Conservation (phyloP, 768 basidiomycete genomes). For the Boletus sp. region DNA sequence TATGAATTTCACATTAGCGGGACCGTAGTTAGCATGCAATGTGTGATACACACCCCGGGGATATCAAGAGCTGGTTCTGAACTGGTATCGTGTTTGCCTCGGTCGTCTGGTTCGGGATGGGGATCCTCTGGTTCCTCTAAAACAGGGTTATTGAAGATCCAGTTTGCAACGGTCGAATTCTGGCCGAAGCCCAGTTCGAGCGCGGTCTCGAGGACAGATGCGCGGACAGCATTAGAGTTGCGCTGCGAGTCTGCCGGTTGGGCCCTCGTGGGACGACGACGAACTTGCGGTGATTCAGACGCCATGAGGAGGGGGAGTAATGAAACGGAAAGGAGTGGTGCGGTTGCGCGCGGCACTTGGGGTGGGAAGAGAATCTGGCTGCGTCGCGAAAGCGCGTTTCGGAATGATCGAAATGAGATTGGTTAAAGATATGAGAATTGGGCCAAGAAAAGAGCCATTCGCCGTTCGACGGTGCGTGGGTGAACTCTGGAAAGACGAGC, state of each 20-base stretch:
- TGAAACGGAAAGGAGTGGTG: conserved; percentile 17
- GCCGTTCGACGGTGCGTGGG: conserved; percentile 11
- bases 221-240: conserved; percentile 58
- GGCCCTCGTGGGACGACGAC: conserved; percentile 28
- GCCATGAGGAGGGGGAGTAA: conserved; percentile 16
- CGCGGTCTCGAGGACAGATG: conserved; percentile 72
- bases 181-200: conserved; percentile 62
- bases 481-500: conserved; percentile 1
- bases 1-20: conserved; percentile 13
- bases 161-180: conserved; percentile 58
- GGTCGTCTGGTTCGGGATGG: conserved; percentile 13
- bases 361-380: not conserved
- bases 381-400: conserved; percentile 5
- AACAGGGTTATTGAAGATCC: conserved; percentile 67
- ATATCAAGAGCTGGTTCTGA: conserved; percentile 15
- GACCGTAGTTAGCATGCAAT: not conserved
- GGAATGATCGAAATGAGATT: conserved; percentile 13
- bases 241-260: conserved; percentile 29
- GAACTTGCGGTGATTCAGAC: conserved; percentile 17
- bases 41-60: conserved; percentile 29
- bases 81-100: not conserved
- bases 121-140: conserved; percentile 53
- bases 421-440: conserved; percentile 8
- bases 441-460: conserved; percentile 21
- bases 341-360: not conserved